Percentiles rank a stretch among this genome's conserved stretches.
Evolutionary conservation across 495 filamentous ascomycete genomes (phyloP).

Genomic region (Pseudotulostoma volvatum): DNA sequence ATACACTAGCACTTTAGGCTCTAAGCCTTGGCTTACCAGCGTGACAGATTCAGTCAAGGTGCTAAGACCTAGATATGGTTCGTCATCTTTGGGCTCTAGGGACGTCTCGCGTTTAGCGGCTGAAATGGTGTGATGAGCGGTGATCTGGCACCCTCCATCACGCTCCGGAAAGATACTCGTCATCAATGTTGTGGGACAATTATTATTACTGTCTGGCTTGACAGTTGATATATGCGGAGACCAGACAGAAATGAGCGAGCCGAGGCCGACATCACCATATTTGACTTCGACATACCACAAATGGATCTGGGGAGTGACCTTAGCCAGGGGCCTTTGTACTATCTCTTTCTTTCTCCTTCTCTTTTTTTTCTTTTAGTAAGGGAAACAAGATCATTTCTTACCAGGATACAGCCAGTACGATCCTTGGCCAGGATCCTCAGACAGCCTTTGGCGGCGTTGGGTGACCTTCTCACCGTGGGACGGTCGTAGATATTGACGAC

Average conservation of each 20-base stretch:
- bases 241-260: conserved; percentile 12
- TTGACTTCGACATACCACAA: conserved; percentile 14
- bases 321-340: neutral
- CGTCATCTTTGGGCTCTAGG: conserved; percentile 15
- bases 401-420: conserved; percentile 37
- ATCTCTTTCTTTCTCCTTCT: too few relatives aligned
- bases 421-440: conserved; percentile 42
- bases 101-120: conserved; percentile 22
- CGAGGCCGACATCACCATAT: conserved; percentile 12
- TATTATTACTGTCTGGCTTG: conserved; percentile 1
- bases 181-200: conserved; percentile 15
- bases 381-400: conserved; percentile 14
- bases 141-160: conserved; percentile 25
- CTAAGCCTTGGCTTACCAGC: conserved; percentile 23
- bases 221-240: conserved; percentile 11
- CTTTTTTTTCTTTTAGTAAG: too few relatives aligned
- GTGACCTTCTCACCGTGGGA: conserved; percentile 18
- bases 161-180: conserved; percentile 32
- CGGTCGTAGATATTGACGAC: conserved; percentile 38
- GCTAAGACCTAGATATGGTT: conserved; percentile 25
- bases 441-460: conserved; percentile 28
- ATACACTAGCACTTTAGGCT: conserved; percentile 24
- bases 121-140: conserved; percentile 5
- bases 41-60: conserved; percentile 26
- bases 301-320: conserved; percentile 9